Percentiles rank a stretch among this genome's conserved stretches.
phyloP scores from a whole-genome alignment of 169 alveolate species.

The Plasmodium gonderi region DNA sequence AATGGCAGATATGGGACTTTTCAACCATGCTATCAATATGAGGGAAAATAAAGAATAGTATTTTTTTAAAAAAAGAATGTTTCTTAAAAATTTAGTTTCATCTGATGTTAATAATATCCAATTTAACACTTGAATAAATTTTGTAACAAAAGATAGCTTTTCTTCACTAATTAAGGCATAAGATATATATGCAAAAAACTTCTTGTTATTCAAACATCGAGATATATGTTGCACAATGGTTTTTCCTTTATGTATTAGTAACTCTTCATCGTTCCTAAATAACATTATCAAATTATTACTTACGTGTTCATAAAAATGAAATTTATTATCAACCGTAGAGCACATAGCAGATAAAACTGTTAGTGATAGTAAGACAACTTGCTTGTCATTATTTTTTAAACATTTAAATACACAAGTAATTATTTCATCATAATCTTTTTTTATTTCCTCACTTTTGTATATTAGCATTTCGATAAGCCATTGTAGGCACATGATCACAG shows the following conservation, averaged over 20 bases:
- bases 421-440: conserved; percentile 33
- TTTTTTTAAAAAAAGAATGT: conserved; percentile 72
- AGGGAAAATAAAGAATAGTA: conserved; percentile 70
- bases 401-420: conserved; percentile 47
- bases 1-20: conserved; percentile 78
- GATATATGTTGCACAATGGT: conserved; percentile 46
- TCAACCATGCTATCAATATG: conserved; percentile 80
- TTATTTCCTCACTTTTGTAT: conserved; percentile 47
- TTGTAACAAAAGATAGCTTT: conserved; percentile 47
- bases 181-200: conserved; percentile 58
- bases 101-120: conserved; percentile 85
- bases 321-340: conserved; percentile 55
- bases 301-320: conserved; percentile 48
- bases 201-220: conserved; percentile 55
- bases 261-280: conserved; percentile 43
- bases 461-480: conserved; percentile 62
- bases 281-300: conserved; percentile 15
- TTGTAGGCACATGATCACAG: conserved; percentile 57
- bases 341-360: conserved; percentile 74
- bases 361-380: conserved; percentile 48
- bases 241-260: conserved; percentile 64
- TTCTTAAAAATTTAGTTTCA: conserved; percentile 82
- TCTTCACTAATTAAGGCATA: conserved; percentile 37
- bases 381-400: conserved; percentile 38
- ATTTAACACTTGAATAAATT: conserved; percentile 79